Conservation (phyloP, 345 rosid species). For the Aethionema arabicum region DNA sequence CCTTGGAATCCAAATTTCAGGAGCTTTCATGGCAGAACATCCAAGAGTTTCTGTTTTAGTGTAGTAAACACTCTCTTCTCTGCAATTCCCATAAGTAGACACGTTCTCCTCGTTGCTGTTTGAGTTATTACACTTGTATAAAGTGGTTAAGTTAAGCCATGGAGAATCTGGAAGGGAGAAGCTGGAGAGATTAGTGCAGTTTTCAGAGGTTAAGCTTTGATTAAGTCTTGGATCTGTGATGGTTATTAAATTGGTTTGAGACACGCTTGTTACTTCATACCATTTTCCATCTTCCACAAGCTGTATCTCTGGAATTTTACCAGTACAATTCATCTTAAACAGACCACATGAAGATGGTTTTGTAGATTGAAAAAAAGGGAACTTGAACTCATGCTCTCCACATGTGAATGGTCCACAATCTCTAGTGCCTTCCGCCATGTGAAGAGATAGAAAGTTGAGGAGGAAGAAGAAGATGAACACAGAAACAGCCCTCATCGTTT, state of each 20-base stretch:
- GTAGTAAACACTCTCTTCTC: conserved; percentile 11
- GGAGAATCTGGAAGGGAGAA: conserved; percentile 38
- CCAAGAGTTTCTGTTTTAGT: not conserved
- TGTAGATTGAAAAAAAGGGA: conserved; percentile 37
- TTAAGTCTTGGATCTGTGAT: conserved; percentile 27
- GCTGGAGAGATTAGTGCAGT: conserved; percentile 34
- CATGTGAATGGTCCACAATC: conserved; percentile 29
- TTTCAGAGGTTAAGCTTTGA: not conserved
- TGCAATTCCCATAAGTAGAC: conserved; percentile 5
- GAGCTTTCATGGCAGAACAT: conserved; percentile 38
- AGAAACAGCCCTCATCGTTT: conserved; percentile 28
- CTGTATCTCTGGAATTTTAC: conserved; percentile 28
- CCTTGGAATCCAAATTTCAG: not conserved
- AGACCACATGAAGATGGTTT: conserved; percentile 34
- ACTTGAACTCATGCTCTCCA: conserved; percentile 17
- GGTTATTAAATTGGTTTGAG: conserved; percentile 33
- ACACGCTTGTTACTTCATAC: conserved; percentile 33
- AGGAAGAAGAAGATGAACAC: conserved; percentile 27
- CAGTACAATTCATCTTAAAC: conserved; percentile 30
- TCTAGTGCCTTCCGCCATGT: conserved; percentile 10
- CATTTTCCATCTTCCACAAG: conserved; percentile 27
- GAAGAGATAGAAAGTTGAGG: not conserved
- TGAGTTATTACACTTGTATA: conserved; percentile 42
- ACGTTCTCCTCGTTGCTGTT: not conserved
- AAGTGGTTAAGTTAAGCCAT: conserved; percentile 2